Evolutionary conservation across 1,284 basidiomycete genomes (phyloP).

Genomic region (Vanrija sp.): DNA sequence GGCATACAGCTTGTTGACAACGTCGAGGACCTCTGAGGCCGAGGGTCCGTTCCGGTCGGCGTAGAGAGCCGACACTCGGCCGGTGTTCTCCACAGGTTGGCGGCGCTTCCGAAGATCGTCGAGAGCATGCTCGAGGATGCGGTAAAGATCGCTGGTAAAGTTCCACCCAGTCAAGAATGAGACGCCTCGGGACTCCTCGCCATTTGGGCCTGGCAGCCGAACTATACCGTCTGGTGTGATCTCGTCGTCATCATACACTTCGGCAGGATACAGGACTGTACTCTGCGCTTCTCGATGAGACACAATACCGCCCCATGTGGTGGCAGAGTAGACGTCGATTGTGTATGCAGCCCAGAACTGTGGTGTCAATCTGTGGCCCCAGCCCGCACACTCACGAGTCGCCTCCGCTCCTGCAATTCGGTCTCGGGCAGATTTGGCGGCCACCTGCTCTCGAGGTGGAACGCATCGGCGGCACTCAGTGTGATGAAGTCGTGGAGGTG

Average conservation of each 20-base stretch:
- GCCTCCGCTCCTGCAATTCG: constrained; percentile 40
- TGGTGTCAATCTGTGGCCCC: background rate
- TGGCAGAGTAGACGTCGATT: constrained; percentile 40
- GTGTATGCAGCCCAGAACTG: constrained; percentile 47
- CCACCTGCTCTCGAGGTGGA: constrained; percentile 43
- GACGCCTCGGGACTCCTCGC: constrained; percentile 4
- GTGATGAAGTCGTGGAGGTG: constrained; percentile 42
- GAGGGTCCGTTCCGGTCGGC: constrained; percentile 18
- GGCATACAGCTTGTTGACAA: constrained; percentile 35
- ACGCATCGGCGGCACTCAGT: constrained; percentile 34
- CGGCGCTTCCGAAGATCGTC: constrained; percentile 27
- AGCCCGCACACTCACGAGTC: constrained; percentile 30
- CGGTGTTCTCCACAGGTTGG: background rate
- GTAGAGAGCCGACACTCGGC: constrained; percentile 27
- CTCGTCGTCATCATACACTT: constrained; percentile 34
- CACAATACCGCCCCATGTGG: constrained; percentile 39
- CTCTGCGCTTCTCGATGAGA: constrained; percentile 42
- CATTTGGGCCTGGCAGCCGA: background rate
- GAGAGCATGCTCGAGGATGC: constrained; percentile 44
- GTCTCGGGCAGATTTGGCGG: constrained; percentile 29
- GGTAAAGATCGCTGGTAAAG: constrained; percentile 43
- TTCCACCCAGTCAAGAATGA: constrained; percentile 44
- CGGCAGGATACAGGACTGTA: constrained; percentile 43
- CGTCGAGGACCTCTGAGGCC: constrained; percentile 25
- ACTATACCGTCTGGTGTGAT: constrained; percentile 31